Evolutionary conservation across 768 basidiomycete genomes (phyloP).

Genomic region (Russula foetens): DNA sequence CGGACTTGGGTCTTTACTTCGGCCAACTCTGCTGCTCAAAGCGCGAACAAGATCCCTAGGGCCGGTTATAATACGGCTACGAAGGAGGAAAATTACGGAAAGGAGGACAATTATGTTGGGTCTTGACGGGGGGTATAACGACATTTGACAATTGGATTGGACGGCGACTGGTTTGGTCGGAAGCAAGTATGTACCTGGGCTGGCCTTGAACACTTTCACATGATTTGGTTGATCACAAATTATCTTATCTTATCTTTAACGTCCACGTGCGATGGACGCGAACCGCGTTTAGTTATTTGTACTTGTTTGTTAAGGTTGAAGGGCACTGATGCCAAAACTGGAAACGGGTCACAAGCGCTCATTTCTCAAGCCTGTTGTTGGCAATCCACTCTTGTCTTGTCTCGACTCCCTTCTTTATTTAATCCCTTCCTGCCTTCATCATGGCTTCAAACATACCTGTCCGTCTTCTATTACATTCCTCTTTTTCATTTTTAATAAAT

Average conservation of each 20-base stretch:
- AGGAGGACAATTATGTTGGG: slow-evolving; percentile 4
- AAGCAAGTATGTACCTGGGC: no score
- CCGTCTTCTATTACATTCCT: neutral
- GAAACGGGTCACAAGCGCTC: slow-evolving; percentile 4
- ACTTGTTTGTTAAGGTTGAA: slow-evolving; percentile 31
- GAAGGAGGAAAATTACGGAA: slow-evolving; percentile 6
- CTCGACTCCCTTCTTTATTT: neutral
- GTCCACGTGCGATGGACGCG: slow-evolving; percentile 32
- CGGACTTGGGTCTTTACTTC: slow-evolving; percentile 2
- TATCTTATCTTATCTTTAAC: neutral
- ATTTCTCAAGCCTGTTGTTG: neutral
- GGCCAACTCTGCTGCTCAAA: neutral
- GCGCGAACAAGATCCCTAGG: slow-evolving; percentile 11
- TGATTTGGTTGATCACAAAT: neutral
- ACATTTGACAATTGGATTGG: neutral
- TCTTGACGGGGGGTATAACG: neutral
- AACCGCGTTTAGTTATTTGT: slow-evolving; percentile 31
- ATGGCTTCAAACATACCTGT: slow-evolving; percentile 43
- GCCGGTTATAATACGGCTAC: slow-evolving; percentile 14
- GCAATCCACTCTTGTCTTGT: neutral
- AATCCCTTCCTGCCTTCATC: neutral
- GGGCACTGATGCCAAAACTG: slow-evolving; percentile 22
- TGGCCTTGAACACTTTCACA: neutral
- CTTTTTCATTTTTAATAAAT: neutral
- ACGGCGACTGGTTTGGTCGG: neutral